Evolutionary conservation across 139 green algal genomes (phyloP), one percentile per base, ranked within the genome.

Genomic region (Closterium sp.): DNA sequence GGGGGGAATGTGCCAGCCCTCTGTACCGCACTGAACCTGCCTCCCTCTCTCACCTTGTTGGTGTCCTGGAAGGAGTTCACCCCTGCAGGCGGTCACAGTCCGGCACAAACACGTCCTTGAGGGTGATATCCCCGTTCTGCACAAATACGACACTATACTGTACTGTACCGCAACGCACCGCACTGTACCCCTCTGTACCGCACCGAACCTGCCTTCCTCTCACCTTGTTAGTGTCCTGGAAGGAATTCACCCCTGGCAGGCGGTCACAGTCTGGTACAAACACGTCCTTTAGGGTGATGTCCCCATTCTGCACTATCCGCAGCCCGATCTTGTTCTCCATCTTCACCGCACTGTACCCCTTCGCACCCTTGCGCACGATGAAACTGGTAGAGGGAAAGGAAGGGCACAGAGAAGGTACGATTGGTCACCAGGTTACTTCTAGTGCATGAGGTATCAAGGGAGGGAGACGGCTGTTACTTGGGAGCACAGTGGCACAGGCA

Each of bases 41-140:
- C 10, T 4, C 38, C 38, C 10, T 86, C 86, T 28, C 70, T 10
- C 95, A 97, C 96, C 95, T 97, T 97, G 96, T 96, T 97, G 79
- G 96, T 97, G 95, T 98, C 97, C 84, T 95, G 89, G 90, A 98
- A 98, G 13, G 95, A 97, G 85, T 95, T 89, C 38, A 98, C 96
- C 19, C 97, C 97, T 0, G 97, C 38, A 99, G 94, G 13, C 97
- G 95, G 30, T 97, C 97, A 9, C 86, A 92, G 92, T 99, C 98
- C 1, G 97, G 96, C 89, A 99, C 97, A 93, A 98, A 98, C 93
- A 95, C 97, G 30, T 97, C 91, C 0, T 94, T 88, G 73, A 99
- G 96, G 24, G 89, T 86, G 93, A 99, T 99, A 96, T 99, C 97
- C 13, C 96, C 98, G 93, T 99, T 99, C 94, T 98, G 97, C 32